These are phyloP conservation scores for Medicago arabica DNA, from an alignment of 306 rosid species.

Conservation along the genomic window DNA sequence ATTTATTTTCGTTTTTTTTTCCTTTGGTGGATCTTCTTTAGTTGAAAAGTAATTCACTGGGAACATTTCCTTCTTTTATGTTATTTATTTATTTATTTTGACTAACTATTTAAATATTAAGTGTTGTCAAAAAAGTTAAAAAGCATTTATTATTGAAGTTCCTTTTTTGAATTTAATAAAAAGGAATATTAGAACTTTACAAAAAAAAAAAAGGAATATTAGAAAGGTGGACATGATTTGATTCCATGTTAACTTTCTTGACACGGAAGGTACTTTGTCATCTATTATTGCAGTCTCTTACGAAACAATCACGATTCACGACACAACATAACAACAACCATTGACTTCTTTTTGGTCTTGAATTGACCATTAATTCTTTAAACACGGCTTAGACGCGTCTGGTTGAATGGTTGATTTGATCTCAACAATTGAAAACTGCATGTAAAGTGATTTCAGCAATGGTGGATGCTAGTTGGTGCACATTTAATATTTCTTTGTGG, in stretches of 20 bases:
- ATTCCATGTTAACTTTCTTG: slow-evolving; percentile 19
- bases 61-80: neutral
- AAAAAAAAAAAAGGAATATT: neutral
- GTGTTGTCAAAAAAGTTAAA: neutral
- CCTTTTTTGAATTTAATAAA: slow-evolving; percentile 1
- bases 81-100: neutral
- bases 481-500: neutral
- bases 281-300: slow-evolving; percentile 19
- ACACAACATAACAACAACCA: neutral
- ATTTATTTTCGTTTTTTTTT: neutral
- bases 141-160: neutral
- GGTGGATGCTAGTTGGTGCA: neutral
- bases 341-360: slow-evolving; percentile 27
- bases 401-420: neutral
- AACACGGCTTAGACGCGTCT: slow-evolving; percentile 37
- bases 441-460: slow-evolving; percentile 37
- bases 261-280: neutral
- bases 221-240: slow-evolving; percentile 1
- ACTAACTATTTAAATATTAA: neutral
- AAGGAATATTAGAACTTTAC: neutral
- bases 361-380: slow-evolving; percentile 7
- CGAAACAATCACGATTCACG: neutral
- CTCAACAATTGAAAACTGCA: neutral
- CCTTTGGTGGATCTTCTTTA: neutral
- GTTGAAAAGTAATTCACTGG: neutral